phyloP scores from a whole-genome alignment of 441 rosid genomes.

The Breynia disticha region DNA sequence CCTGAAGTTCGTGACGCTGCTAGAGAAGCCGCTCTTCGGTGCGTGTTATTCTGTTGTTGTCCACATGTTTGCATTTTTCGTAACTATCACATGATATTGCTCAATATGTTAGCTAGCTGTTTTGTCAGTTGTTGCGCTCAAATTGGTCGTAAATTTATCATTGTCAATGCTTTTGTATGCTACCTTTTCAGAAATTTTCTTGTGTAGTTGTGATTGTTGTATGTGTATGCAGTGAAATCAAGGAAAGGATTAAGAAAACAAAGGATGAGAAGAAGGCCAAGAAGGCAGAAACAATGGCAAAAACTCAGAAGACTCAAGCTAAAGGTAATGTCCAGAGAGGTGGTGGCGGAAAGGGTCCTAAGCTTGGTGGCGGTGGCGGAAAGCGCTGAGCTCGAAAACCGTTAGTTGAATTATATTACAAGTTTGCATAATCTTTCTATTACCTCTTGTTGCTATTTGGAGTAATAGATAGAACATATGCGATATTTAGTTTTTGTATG shows the following conservation, averaged over 20 bases:
- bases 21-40: conserved; percentile 82
- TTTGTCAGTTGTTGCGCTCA: no score
- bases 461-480: no score
- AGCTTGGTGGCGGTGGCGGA: conserved; percentile 91
- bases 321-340: conserved; percentile 47
- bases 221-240: conserved; percentile 47
- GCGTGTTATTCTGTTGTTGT: conserved; percentile 9
- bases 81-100: no score
- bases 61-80: background rate
- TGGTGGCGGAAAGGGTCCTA: conserved; percentile 54
- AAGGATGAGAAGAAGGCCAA: conserved; percentile 92
- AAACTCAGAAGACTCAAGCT: conserved; percentile 41
- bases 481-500: no score
- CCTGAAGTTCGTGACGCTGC: conserved; percentile 91
- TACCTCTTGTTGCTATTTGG: no score
- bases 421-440: background rate
- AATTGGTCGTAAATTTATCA: no score
- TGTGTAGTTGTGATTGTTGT: no score
- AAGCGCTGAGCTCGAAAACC: conserved; percentile 41
- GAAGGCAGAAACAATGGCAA: conserved; percentile 64
- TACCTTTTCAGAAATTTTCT: background rate
- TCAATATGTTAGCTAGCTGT: no score
- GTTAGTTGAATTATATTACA: background rate
- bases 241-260: conserved; percentile 82
- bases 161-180: background rate